Evolutionary conservation across 1,284 basidiomycete species (phyloP).

Genomic region (Kalmanozyma brasiliensis): DNA sequence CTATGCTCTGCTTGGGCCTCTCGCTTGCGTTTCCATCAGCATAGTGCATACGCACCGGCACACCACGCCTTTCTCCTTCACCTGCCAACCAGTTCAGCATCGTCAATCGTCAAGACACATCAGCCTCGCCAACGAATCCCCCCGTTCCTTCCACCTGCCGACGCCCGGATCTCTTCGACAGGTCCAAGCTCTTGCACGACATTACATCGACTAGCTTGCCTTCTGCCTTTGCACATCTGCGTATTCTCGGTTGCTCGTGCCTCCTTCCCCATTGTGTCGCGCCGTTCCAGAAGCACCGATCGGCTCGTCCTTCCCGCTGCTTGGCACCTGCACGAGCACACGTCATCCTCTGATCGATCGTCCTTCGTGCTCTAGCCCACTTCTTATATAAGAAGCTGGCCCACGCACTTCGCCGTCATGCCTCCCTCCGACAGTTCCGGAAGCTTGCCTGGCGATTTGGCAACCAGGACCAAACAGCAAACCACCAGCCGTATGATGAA

Average conservation of each 20-base stretch:
- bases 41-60: too few relatives aligned
- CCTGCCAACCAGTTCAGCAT: too few relatives aligned
- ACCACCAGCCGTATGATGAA: constrained; percentile 66
- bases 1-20: too few relatives aligned
- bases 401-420: constrained; percentile 18
- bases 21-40: too few relatives aligned
- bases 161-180: too few relatives aligned
- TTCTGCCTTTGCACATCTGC: background rate
- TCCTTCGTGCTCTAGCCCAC: constrained; percentile 2
- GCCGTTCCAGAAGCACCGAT: constrained; percentile 1
- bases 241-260: constrained; percentile 7
- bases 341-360: background rate
- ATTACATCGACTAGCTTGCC: background rate
- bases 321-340: background rate
- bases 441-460: constrained; percentile 43
- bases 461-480: constrained; percentile 56
- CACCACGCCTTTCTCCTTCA: too few relatives aligned
- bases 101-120: too few relatives aligned
- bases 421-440: constrained; percentile 44
- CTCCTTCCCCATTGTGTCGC: background rate
- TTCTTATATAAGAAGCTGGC: constrained; percentile 12
- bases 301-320: background rate
- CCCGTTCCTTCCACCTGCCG: too few relatives aligned
- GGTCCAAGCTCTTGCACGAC: background rate
- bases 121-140: too few relatives aligned